Base-by-base conservation (phyloP, 164 flowering plant species). In the Saururus chinensis region DNA sequence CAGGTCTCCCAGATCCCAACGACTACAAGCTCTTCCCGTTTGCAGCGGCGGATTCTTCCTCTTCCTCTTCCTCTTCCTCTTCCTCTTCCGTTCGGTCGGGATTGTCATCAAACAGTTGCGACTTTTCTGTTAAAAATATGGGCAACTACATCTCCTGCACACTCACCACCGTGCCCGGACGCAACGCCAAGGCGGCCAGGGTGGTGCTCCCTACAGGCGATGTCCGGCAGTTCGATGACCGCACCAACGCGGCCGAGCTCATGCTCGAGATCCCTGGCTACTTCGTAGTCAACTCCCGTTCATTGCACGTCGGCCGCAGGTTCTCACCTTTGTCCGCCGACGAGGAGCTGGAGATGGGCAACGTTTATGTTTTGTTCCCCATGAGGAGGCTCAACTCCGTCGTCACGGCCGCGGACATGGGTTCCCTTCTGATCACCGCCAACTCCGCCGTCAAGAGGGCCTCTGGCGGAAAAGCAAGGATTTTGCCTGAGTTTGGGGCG, bases 271-370 rank as follows among this genome's bases (percentile, higher is more conserved):
- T 53, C 0, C 96, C 96, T 0, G 81, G 76, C 54, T 75, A 68
- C 70, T 91, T 91, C 67, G 40, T 91, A 25, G 88, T 78, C 5
- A 74, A 86, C 64, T 58, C 91, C 0, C 41, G 16, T 24, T 77
- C 92, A 0, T 64, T 91, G 20, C 80, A 74, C 0, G 65, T 80
- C 0, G 95, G 97, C 0, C 60, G 81, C 26, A 65, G 93, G 54
- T 84, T 91, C 42, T 73, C 79, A 0, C 79, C 97, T 0, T 77
- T 91, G n/a, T 65, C 61, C 37, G 97, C 97, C 11, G 97, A 88
- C 49, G 93, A 86, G 42, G 95, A 91, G 21, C 76, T 91, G 7
- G 89, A 83, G 54, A 69, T 77, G 51, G 81, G 75, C 5, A 75
- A 74, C 61, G 84, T 81, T 0, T 91, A 91, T 65, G 74, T 80